Conservation (phyloP, 2,329 filamentous ascomycete genomes). For the Stachybotrys chartarum region DNA sequence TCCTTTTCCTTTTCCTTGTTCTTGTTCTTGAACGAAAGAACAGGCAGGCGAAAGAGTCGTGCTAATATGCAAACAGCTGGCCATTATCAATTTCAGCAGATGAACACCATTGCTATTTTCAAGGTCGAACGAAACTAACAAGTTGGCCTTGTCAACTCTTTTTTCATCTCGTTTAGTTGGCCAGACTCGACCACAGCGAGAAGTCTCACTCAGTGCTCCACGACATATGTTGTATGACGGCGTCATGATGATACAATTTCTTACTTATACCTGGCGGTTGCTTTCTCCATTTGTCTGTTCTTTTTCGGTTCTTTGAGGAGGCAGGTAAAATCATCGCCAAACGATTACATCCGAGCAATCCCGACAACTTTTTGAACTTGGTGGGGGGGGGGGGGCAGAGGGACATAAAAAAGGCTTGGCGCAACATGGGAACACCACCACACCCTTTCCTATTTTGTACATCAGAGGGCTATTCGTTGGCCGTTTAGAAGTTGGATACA, state of each 20-base stretch:
- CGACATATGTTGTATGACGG: not conserved
- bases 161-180: not conserved
- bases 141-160: not conserved
- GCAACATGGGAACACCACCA: not conserved
- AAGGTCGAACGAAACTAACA: not conserved
- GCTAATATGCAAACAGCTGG: slow-evolving; percentile 27
- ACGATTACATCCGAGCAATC: no score
- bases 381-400: not conserved
- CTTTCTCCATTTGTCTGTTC: not conserved
- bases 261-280: not conserved
- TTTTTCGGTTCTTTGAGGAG: not conserved
- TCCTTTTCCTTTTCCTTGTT: no score
- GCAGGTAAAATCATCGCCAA: not conserved
- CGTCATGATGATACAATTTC: not conserved
- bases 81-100: slow-evolving; percentile 43
- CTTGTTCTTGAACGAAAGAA: not conserved
- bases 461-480: not conserved
- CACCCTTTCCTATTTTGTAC: not conserved
- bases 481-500: not conserved
- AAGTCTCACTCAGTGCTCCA: not conserved
- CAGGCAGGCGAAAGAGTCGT: not conserved
- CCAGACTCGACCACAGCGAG: not conserved
- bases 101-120: slow-evolving; percentile 9
- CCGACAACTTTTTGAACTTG: not conserved
- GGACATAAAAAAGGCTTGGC: not conserved